Evolutionary conservation across 768 basidiomycete genomes (phyloP).

Genomic region (Kwoniella sp.): DNA sequence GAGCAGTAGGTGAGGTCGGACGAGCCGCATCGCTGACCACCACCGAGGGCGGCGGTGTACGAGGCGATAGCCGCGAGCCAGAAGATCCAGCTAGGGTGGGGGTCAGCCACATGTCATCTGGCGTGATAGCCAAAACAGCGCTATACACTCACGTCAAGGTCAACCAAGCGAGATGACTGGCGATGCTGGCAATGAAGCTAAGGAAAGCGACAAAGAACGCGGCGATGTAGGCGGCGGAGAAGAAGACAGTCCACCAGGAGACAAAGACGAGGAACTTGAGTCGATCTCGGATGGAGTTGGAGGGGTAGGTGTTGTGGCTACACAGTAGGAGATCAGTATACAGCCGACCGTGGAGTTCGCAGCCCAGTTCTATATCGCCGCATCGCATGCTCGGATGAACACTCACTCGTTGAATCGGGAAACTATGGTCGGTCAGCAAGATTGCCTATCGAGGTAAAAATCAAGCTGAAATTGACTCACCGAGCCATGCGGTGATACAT

Average conservation of each 20-base stretch:
- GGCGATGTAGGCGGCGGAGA: slow-evolving; percentile 39
- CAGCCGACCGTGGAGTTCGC: neutral
- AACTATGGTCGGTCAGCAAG: neutral
- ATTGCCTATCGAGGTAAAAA: neutral
- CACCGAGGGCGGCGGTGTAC: slow-evolving; percentile 42
- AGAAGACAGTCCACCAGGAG: slow-evolving; percentile 50
- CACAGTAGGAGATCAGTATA: neutral
- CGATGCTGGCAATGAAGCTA: slow-evolving; percentile 33
- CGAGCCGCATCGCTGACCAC: slow-evolving; percentile 34
- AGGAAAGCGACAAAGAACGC: slow-evolving; percentile 18
- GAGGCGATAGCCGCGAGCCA: slow-evolving; percentile 47
- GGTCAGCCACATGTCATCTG: no score
- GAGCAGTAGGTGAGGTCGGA: slow-evolving; percentile 41
- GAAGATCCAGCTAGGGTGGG: slow-evolving; percentile 43
- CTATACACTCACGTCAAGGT: slow-evolving; percentile 49
- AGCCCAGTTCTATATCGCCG: neutral
- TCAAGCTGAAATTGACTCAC: slow-evolving; percentile 1
- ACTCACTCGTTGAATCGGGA: slow-evolving; percentile 29
- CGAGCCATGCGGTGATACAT: slow-evolving; percentile 45
- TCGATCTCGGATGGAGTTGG: slow-evolving; percentile 36
- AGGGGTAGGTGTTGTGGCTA: slow-evolving; percentile 41
- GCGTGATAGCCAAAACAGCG: no score
- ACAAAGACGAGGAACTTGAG: slow-evolving; percentile 47
- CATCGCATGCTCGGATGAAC: neutral
- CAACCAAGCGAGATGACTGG: slow-evolving; percentile 35